Conservation (phyloP, 108 stramenopile genomes). For the Pseudonitzschia pungens region DNA sequence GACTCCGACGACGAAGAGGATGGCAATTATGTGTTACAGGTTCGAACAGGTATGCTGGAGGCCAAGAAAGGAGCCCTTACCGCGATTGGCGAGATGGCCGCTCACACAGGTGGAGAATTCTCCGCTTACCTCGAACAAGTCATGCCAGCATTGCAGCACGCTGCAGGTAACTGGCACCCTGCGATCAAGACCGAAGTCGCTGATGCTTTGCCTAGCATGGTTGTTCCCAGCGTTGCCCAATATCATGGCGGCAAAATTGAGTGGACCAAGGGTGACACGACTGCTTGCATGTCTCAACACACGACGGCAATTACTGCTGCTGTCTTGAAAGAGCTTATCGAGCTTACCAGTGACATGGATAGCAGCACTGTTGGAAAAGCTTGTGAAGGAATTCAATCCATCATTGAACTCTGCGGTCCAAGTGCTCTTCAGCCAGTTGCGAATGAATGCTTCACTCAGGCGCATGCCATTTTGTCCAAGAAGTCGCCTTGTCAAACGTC, state of each 20-base stretch:
- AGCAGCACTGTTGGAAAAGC: constrained; percentile 85
- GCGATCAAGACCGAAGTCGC: constrained; percentile 84
- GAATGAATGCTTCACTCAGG: constrained; percentile 60
- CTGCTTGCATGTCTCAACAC: constrained; percentile 65
- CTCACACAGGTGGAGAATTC: constrained; percentile 88
- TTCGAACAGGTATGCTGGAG: constrained; percentile 92
- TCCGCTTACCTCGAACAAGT: constrained; percentile 74
- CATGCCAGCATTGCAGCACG: constrained; percentile 77
- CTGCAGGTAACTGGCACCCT: constrained; percentile 91
- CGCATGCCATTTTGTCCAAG: constrained; percentile 71
- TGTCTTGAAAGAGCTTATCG: constrained; percentile 76
- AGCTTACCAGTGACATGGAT: constrained; percentile 79
- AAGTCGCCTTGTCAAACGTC: constrained; percentile 73
- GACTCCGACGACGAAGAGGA: constrained; percentile 89
- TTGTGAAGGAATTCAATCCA: constrained; percentile 85
- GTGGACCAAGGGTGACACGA: constrained; percentile 87
- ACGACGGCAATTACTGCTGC: constrained; percentile 68
- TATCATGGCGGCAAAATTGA: constrained; percentile 76
- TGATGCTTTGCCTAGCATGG: constrained; percentile 74
- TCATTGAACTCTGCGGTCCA: constrained; percentile 86
- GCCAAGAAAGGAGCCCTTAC: constrained; percentile 96
- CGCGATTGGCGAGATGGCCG: constrained; percentile 94
- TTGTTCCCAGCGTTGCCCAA: constrained; percentile 71
- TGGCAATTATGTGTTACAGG: constrained; percentile 80
- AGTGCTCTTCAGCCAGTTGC: constrained; percentile 71